Conservation (phyloP, 352 stramenopile species). For the Phytopythium boreale region DNA sequence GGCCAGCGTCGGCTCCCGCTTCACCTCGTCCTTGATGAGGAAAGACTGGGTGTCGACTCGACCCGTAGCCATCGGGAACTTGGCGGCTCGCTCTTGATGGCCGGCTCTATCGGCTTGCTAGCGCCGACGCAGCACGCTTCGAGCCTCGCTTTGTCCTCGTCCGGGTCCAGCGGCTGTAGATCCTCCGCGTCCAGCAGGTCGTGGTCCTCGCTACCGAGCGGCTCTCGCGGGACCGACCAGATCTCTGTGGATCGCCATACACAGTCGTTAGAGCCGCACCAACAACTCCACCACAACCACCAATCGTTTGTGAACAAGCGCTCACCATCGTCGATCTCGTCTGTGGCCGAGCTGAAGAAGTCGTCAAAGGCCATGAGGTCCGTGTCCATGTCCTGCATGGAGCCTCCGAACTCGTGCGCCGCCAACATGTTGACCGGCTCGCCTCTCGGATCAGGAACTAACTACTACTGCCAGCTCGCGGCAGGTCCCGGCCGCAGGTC, state of each 20-base stretch:
- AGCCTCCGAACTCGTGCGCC: conserved; percentile 1
- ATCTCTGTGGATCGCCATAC: neutral
- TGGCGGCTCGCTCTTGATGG: conserved; percentile 1
- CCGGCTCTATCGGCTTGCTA: neutral
- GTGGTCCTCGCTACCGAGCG: conserved; percentile 14
- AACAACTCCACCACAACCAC: no score
- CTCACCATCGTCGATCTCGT: conserved; percentile 28
- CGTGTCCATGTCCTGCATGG: conserved; percentile 33
- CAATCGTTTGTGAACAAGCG: neutral
- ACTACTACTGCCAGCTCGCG: neutral
- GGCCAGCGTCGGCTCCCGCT: conserved; percentile 1
- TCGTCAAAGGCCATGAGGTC: conserved; percentile 34
- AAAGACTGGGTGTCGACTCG: neutral
- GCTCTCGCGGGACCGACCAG: conserved; percentile 3
- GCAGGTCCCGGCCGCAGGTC: conserved; percentile 10
- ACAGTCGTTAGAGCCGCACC: neutral
- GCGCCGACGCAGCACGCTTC: neutral
- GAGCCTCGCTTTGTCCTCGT: conserved; percentile 11
- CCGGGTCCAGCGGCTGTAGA: conserved; percentile 24
- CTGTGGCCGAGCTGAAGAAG: conserved; percentile 29
- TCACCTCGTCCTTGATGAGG: neutral
- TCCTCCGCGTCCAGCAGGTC: conserved; percentile 25
- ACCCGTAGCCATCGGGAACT: neutral
- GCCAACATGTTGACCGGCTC: conserved; percentile 1
- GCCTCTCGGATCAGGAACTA: neutral